phyloP scores from a whole-genome alignment of 1,284 basidiomycete species.

The Meira miltonrushii region DNA sequence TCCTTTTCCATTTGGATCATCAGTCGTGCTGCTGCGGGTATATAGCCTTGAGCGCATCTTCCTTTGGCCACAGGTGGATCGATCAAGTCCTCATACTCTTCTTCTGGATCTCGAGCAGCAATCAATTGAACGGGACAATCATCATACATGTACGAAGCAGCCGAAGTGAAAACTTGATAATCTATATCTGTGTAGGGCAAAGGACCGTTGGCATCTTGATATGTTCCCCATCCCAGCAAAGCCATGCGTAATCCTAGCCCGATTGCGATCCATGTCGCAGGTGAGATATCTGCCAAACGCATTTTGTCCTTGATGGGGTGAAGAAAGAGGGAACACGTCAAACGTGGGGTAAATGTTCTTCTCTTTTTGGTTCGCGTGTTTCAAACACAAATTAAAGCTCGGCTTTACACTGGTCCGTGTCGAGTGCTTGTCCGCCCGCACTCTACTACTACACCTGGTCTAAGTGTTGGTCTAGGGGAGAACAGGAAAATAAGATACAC shows the following conservation, averaged over 20 bases:
- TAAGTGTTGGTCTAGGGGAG: too few relatives aligned
- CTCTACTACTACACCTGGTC: too few relatives aligned
- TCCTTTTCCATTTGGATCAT: conserved; percentile 53
- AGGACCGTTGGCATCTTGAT: conserved; percentile 74
- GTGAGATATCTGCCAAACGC: neutral
- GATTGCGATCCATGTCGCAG: conserved; percentile 34
- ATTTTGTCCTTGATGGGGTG: neutral
- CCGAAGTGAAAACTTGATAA: conserved; percentile 91
- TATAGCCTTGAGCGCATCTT: conserved; percentile 35
- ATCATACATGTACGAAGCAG: conserved; percentile 56
- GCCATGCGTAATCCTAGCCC: conserved; percentile 64
- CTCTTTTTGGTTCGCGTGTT: too few relatives aligned
- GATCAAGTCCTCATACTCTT: conserved; percentile 22
- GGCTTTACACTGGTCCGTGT: too few relatives aligned
- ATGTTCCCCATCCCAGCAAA: conserved; percentile 77
- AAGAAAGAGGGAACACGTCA: too few relatives aligned
- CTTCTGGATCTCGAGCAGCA: conserved; percentile 16
- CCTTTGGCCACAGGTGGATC: conserved; percentile 16
- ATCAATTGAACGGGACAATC: conserved; percentile 36
- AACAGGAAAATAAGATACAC: too few relatives aligned
- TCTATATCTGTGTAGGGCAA: conserved; percentile 97
- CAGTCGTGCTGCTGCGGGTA: conserved; percentile 56
- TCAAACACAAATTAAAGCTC: too few relatives aligned
- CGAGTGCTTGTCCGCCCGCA: too few relatives aligned
- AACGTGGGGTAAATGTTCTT: too few relatives aligned